These are phyloP conservation scores for Monosporascus sp. DNA, from an alignment of 2,329 filamentous ascomycete species.

Conservation along the genomic window DNA sequence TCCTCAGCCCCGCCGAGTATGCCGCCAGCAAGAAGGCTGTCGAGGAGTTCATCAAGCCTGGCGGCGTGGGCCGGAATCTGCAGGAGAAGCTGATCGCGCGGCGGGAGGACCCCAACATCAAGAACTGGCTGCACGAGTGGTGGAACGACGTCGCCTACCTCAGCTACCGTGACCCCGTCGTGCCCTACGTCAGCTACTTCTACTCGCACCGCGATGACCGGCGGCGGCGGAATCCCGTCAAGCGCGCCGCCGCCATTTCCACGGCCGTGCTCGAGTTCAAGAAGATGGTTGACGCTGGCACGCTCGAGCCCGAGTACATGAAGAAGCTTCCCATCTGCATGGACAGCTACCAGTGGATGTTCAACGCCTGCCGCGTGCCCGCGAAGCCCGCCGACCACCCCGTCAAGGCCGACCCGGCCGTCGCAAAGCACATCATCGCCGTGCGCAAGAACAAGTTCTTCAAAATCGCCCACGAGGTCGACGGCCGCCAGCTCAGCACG, in stretches of 20 bases:
- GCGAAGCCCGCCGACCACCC: slow-evolving; percentile 77
- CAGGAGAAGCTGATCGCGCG: slow-evolving; percentile 82
- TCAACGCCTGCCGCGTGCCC: slow-evolving; percentile 85
- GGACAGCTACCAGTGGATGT: slow-evolving; percentile 99
- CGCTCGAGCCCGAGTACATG: slow-evolving; percentile 97
- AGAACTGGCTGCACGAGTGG: slow-evolving; percentile 97
- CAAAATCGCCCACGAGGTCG: slow-evolving; percentile 78
- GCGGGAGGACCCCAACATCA: slow-evolving; percentile 70
- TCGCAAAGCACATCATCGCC: slow-evolving; percentile 83
- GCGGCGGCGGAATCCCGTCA: slow-evolving; percentile 77
- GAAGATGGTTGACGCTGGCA: slow-evolving; percentile 75
- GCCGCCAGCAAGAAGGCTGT: slow-evolving; percentile 76
- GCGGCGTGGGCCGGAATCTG: slow-evolving; percentile 72
- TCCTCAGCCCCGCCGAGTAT: slow-evolving; percentile 64
- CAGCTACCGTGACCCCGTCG: slow-evolving; percentile 86
- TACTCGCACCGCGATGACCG: slow-evolving; percentile 97
- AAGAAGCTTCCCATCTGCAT: slow-evolving; percentile 96
- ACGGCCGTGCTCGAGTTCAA: slow-evolving; percentile 89
- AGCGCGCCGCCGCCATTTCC: slow-evolving; percentile 86
- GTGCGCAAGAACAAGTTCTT: slow-evolving; percentile 97
- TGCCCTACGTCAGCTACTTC: slow-evolving; percentile 98
- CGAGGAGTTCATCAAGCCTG: slow-evolving; percentile 81
- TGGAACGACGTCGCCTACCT: slow-evolving; percentile 97
- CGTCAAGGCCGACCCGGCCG: slow-evolving; percentile 67
- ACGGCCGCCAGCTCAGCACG: slow-evolving; percentile 80